Conservation (phyloP, 2,329 filamentous ascomycete genomes). For the Pseudopyricularia cyperi region DNA sequence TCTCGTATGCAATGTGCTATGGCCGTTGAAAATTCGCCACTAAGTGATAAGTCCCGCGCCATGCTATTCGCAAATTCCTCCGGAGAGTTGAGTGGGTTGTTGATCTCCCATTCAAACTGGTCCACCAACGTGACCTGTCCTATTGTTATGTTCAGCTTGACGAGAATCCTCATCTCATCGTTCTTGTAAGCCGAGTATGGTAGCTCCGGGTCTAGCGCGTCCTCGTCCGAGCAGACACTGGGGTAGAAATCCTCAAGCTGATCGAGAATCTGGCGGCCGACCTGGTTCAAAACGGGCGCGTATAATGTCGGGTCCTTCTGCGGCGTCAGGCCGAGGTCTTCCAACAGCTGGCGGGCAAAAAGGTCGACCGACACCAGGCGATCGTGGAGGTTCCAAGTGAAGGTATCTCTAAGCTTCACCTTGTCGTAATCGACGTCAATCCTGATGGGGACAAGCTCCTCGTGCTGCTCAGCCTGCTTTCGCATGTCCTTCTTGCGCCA, state of each 20-base stretch:
- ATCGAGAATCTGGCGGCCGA: conserved; percentile 63
- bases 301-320: conserved; percentile 40
- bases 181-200: conserved; percentile 95
- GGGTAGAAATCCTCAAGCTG: conserved; percentile 91
- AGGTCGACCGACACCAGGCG: conserved; percentile 65
- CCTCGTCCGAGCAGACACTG: conserved; percentile 79
- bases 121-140: conserved; percentile 88
- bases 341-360: conserved; percentile 80
- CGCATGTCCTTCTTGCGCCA: conserved; percentile 68
- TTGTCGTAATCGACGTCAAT: conserved; percentile 94
- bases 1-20: conserved; percentile 97
- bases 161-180: conserved; percentile 91
- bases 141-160: conserved; percentile 97
- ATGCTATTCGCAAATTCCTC: conserved; percentile 89
- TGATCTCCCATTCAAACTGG: conserved; percentile 98
- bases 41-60: conserved; percentile 78
- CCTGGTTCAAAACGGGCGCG: conserved; percentile 42
- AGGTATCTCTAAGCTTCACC: conserved; percentile 88
- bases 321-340: conserved; percentile 74
- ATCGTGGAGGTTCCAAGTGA: conserved; percentile 97
- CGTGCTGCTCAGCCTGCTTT: conserved; percentile 77
- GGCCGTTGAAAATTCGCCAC: conserved; percentile 91
- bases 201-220: conserved; percentile 76
- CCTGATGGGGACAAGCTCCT: conserved; percentile 82
- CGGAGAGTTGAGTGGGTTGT: conserved; percentile 83